Conservation (phyloP, 345 rosid genomes). For the Rubroshorea leprosula region DNA sequence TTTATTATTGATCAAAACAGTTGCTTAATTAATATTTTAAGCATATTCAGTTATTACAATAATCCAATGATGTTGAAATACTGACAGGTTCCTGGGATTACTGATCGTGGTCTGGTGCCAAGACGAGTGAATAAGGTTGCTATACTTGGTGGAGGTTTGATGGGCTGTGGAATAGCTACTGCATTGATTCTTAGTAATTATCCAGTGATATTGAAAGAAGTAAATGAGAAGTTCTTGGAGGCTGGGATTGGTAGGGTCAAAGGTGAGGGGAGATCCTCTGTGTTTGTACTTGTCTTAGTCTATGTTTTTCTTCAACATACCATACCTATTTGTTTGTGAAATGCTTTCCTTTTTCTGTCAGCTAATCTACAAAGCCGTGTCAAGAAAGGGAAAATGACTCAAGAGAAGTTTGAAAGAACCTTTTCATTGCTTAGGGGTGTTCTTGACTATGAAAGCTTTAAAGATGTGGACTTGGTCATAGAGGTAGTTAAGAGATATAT, state of each 20-base stretch:
- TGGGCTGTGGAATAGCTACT: conserved; percentile 99
- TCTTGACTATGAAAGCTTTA: conserved; percentile 81
- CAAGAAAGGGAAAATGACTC: conserved; percentile 76
- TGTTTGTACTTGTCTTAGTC: not conserved
- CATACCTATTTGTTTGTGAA: conserved; percentile 6
- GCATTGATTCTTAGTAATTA: conserved; percentile 77
- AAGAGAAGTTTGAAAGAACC: conserved; percentile 74
- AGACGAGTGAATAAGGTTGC: conserved; percentile 74
- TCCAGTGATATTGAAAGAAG: conserved; percentile 82
- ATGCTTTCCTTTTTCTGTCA: conserved; percentile 24
- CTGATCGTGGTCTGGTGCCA: conserved; percentile 70
- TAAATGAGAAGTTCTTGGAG: conserved; percentile 78
- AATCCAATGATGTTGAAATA: not conserved
- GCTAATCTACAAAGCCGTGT: conserved; percentile 90
- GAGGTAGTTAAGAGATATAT: conserved; percentile 48
- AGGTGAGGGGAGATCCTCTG: conserved; percentile 35
- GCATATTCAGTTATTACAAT: not conserved
- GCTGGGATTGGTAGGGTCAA: conserved; percentile 80
- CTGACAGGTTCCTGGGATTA: conserved; percentile 79
- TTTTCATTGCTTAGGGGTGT: conserved; percentile 67
- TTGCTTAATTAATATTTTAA: not conserved
- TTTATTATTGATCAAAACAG: not conserved
- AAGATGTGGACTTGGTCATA: conserved; percentile 88
- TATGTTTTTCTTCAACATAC: not conserved
- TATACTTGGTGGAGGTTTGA: conserved; percentile 89